phyloP scores from a whole-genome alignment of 345 rosid species.

The Ricinus communis region DNA sequence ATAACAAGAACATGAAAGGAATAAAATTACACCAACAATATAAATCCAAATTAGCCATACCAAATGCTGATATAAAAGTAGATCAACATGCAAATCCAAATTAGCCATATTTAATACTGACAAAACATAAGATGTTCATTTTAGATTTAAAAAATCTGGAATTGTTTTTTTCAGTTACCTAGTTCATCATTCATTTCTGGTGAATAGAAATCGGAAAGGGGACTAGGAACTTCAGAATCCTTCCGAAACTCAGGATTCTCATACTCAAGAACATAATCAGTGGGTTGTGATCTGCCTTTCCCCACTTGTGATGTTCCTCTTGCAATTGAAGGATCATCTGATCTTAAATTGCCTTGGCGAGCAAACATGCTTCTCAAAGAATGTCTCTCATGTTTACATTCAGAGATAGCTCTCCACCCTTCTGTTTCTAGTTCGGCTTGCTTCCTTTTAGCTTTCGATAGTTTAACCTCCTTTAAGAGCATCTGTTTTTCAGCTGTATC shows the following conservation, averaged over 20 bases:
- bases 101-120: not conserved
- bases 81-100: not conserved
- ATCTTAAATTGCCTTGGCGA: slow-evolving; percentile 43
- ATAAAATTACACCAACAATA: not conserved
- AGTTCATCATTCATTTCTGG: slow-evolving; percentile 40
- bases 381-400: slow-evolving; percentile 58
- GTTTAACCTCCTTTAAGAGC: slow-evolving; percentile 63
- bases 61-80: not conserved
- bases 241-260: slow-evolving; percentile 39
- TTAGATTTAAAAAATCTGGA: slow-evolving; percentile 1
- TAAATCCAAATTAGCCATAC: slow-evolving; percentile 3
- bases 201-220: slow-evolving; percentile 40
- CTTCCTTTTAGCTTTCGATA: slow-evolving; percentile 57
- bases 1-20: slow-evolving; percentile 25
- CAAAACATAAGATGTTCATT: not conserved
- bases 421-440: slow-evolving; percentile 72
- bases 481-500: slow-evolving; percentile 67
- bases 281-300: slow-evolving; percentile 36
- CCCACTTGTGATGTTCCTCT: slow-evolving; percentile 37
- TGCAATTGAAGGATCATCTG: slow-evolving; percentile 34
- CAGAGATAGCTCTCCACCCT: slow-evolving; percentile 55
- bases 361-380: slow-evolving; percentile 74
- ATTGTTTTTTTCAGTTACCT: slow-evolving; percentile 35
- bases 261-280: slow-evolving; percentile 33
- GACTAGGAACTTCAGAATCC: slow-evolving; percentile 38